Evolutionary conservation across 106 monocot species (phyloP).

Genomic region (Xerophyta viscosa): DNA sequence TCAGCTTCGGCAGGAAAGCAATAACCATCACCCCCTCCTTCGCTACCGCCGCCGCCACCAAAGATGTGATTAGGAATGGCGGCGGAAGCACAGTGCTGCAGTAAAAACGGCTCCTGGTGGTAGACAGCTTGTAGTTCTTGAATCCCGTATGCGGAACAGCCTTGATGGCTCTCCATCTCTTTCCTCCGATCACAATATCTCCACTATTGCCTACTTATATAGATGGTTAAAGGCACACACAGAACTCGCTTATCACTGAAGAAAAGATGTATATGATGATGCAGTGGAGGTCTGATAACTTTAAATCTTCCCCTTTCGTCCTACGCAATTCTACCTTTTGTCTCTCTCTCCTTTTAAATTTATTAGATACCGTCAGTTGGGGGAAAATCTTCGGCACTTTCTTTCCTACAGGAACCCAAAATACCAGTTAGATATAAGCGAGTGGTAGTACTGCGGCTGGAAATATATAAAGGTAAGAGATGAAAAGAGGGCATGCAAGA

Average conservation of each 20-base stretch:
- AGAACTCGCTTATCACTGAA: no score
- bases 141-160: background rate
- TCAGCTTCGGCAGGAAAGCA: background rate
- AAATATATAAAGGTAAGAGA: constrained; percentile 6
- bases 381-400: background rate
- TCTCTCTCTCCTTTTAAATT: background rate
- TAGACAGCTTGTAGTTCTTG: constrained; percentile 1
- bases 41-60: background rate
- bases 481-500: constrained; percentile 11
- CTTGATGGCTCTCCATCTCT: background rate
- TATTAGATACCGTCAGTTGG: background rate
- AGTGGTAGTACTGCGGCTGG: constrained; percentile 4
- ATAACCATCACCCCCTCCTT: background rate
- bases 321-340: background rate
- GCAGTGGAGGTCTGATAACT: no score
- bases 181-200: no score
- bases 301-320: background rate
- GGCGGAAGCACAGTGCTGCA: background rate
- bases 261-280: no score
- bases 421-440: background rate
- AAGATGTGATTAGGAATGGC: background rate
- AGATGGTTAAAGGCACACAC: no score
- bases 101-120: background rate
- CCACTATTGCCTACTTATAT: no score
- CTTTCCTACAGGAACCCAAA: background rate